Conservation (phyloP, 148 eudicot species). For the Salicornia ramosissima region DNA sequence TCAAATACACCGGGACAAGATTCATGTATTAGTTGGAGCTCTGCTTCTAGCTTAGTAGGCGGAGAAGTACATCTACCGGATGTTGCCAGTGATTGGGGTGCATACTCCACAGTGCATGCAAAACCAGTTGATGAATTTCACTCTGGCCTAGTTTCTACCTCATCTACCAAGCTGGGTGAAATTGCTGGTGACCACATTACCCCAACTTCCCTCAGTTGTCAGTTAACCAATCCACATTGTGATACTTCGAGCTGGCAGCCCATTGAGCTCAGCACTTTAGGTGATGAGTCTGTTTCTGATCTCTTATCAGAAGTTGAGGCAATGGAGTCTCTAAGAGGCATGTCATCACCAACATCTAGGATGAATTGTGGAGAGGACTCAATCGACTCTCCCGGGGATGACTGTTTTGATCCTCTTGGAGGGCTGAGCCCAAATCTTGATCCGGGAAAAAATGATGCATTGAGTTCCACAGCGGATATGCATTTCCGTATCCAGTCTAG, state of each 20-base stretch:
- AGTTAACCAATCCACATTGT: slow-evolving; percentile 37
- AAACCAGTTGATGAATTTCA: slow-evolving; percentile 46
- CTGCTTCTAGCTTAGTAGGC: slow-evolving; percentile 50
- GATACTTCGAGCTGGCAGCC: slow-evolving; percentile 62
- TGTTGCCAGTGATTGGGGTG: slow-evolving; percentile 51
- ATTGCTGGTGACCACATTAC: slow-evolving; percentile 24
- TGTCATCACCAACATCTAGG: slow-evolving; percentile 58
- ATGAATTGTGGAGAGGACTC: slow-evolving; percentile 63
- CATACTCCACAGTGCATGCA: slow-evolving; percentile 41
- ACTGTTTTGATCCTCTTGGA: slow-evolving; percentile 62
- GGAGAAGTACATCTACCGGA: slow-evolving; percentile 40
- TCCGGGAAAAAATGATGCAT: slow-evolving; percentile 43
- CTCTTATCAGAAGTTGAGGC: slow-evolving; percentile 94
- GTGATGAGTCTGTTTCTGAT: slow-evolving; percentile 93
- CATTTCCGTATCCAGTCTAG: slow-evolving; percentile 40
- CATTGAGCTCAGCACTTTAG: slow-evolving; percentile 74
- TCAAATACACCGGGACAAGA: slow-evolving; percentile 36
- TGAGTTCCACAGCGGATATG: slow-evolving; percentile 48
- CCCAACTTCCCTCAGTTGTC: slow-evolving; percentile 30
- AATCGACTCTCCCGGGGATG: slow-evolving; percentile 49
- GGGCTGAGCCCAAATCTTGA: slow-evolving; percentile 53
- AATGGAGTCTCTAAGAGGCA: slow-evolving; percentile 69
- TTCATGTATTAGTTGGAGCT: slow-evolving; percentile 57
- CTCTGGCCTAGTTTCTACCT: slow-evolving; percentile 36
- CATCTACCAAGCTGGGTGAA: slow-evolving; percentile 34